A percentile compares a stretch with the other conserved stretches of the same genome.
These are phyloP conservation scores for Colletotrichum endophyticum DNA, from an alignment of 2,329 filamentous ascomycete species.

Conservation along the genomic window DNA sequence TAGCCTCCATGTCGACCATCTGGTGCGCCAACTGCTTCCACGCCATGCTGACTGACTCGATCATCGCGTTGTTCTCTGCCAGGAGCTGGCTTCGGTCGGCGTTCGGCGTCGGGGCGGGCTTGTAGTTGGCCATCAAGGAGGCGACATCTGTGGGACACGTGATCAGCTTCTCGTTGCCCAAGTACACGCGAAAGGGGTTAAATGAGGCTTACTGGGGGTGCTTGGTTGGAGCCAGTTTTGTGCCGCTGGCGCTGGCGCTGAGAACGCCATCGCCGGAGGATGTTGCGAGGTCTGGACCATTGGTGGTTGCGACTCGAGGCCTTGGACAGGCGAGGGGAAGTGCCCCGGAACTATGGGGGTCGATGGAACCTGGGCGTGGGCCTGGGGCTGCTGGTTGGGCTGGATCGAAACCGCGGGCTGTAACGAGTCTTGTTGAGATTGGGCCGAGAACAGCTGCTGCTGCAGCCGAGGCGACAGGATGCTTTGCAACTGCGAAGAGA, in stretches of 20 bases:
- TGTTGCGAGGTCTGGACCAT: background rate
- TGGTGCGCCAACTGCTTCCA: background rate
- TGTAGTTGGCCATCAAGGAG: background rate
- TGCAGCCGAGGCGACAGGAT: background rate
- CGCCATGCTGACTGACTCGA: background rate
- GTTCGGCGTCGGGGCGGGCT: background rate
- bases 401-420: background rate
- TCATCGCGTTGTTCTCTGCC: background rate
- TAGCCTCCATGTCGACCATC: background rate
- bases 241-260: background rate
- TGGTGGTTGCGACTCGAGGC: background rate
- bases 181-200: background rate
- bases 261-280: background rate
- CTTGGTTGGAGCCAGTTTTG: background rate
- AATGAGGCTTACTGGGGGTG: background rate
- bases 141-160: background rate
- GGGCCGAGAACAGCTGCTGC: background rate
- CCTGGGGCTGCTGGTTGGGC: background rate
- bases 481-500: background rate
- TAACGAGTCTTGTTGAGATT: background rate
- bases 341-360: background rate
- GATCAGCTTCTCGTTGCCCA: background rate
- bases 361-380: background rate
- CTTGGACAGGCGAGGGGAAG: background rate
- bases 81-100: background rate